Conservation (phyloP, 139 green algal species). For the Nannochloris sp. region DNA sequence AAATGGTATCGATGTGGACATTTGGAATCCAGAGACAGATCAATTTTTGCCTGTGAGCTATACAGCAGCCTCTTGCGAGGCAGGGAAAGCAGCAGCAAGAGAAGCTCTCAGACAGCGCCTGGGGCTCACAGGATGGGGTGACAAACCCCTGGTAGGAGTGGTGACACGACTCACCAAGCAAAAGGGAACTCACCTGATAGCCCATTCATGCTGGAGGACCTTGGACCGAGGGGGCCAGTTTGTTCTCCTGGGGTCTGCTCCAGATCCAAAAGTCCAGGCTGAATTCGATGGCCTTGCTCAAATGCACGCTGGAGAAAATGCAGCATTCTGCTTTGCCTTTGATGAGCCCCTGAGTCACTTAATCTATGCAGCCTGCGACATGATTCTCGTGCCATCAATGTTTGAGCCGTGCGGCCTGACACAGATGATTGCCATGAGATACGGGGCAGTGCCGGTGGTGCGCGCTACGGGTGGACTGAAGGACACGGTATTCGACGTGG, state of each 20-base stretch:
- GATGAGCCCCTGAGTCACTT: conserved; percentile 72
- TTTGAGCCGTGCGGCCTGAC: conserved; percentile 89
- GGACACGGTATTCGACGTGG: conserved; percentile 69
- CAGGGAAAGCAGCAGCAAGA: conserved; percentile 59
- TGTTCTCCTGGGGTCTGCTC: conserved; percentile 91
- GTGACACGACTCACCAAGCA: conserved; percentile 79
- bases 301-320: conserved; percentile 37
- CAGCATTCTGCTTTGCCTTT: conserved; percentile 61
- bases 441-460: conserved; percentile 80
- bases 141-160: conserved; percentile 67
- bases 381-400: conserved; percentile 94
- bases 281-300: conserved; percentile 35
- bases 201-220: conserved; percentile 77
- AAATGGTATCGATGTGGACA: conserved; percentile 83
- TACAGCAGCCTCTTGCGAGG: conserved; percentile 23
- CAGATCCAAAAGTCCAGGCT: conserved; percentile 61
- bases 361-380: conserved; percentile 77
- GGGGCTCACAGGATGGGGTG: conserved; percentile 45
- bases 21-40: conserved; percentile 90
- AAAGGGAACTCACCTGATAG: conserved; percentile 98
- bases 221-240: conserved; percentile 89
- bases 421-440: conserved; percentile 92
- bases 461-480: conserved; percentile 80
- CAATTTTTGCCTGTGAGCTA: conserved; percentile 68
- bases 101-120: conserved; percentile 51